Base-by-base conservation (phyloP, 1,139 yeast genomes). In the Protomyces inundatus region DNA sequence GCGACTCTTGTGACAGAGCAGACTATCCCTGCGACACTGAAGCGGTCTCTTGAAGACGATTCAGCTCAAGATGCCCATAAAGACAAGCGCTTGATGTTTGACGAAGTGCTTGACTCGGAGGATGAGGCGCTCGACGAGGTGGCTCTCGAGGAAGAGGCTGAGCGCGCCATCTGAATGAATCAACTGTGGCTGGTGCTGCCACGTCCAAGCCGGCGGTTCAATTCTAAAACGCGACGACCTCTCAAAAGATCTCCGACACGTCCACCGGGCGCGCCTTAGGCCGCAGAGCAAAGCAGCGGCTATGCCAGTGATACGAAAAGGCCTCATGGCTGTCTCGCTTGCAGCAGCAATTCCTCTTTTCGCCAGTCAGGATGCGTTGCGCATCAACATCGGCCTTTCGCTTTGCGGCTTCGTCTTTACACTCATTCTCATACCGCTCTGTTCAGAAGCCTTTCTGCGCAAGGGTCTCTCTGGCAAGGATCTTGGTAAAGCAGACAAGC, bases 401-500 rank as follows among this genome's bases (percentile, higher is more conserved):
- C 74, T 86, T 2, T 69, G 87, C 12, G 96, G 95, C 0, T 88
- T 83, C 72, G 74, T 82, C 9, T 77, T 80, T 42, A 85, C 91
- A 3, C 76, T 79, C 65, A 75, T 77, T 64, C 73, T 90, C 68
- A 85, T 90, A 45, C 97, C 97, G 0, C 76, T 80, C 46, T 81
- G 87, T 14, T 81, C 86, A 0, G 80, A 83, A 0, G 80, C 85
- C 61, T 90, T 95, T 74, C 81, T 88, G 45, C 81, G 81, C 66
- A 84, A 87, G 54, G 98, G 98, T 0, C 80, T 93, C 33, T 83
- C 79, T 68, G 99, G 99, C 6, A 84, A 81, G 68, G 99, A 93
- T 72, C 71, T 90, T 73, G 85, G 90, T 60, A 93, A 93, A 73
- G 76, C 77, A 9, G 81, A 80, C n/a, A 81, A 79, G 33, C 95